These are phyloP conservation scores for Microbotryomycetes sp. DNA, from an alignment of 1,284 basidiomycete genomes.

Conservation along the genomic window DNA sequence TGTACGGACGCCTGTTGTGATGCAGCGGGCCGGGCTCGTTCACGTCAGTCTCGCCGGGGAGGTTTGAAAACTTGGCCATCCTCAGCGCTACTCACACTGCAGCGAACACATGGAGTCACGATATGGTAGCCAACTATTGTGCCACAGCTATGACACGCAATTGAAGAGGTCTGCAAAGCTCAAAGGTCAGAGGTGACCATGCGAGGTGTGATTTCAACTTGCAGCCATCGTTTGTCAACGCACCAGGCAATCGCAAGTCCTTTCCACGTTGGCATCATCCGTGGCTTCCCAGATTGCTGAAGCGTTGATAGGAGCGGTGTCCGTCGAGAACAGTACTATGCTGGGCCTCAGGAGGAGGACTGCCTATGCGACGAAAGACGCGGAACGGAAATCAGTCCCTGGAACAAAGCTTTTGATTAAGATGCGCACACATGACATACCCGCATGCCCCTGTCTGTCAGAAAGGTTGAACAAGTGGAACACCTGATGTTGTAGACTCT, in stretches of 20 bases:
- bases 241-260: slow-evolving; percentile 58
- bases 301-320: slow-evolving; percentile 70
- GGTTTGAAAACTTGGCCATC: background rate
- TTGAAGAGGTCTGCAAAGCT: slow-evolving; percentile 52
- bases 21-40: no score
- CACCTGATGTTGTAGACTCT: slow-evolving; percentile 77
- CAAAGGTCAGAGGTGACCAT: background rate
- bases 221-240: background rate
- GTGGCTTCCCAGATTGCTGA: slow-evolving; percentile 43
- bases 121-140: slow-evolving; percentile 54
- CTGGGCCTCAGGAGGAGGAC: slow-evolving; percentile 73
- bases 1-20: slow-evolving; percentile 43
- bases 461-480: slow-evolving; percentile 61
- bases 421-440: slow-evolving; percentile 47
- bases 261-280: slow-evolving; percentile 48
- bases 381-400: background rate
- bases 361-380: slow-evolving; percentile 49
- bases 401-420: background rate
- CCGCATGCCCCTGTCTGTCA: slow-evolving; percentile 80
- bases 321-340: slow-evolving; percentile 74
- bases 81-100: slow-evolving; percentile 49
- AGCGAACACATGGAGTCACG: slow-evolving; percentile 52
- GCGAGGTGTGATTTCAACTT: background rate
- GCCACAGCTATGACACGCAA: slow-evolving; percentile 76
- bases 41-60: slow-evolving; percentile 9